phyloP scores from a whole-genome alignment of 73 alveolate genomes.

The Paramecium primaurelia region DNA sequence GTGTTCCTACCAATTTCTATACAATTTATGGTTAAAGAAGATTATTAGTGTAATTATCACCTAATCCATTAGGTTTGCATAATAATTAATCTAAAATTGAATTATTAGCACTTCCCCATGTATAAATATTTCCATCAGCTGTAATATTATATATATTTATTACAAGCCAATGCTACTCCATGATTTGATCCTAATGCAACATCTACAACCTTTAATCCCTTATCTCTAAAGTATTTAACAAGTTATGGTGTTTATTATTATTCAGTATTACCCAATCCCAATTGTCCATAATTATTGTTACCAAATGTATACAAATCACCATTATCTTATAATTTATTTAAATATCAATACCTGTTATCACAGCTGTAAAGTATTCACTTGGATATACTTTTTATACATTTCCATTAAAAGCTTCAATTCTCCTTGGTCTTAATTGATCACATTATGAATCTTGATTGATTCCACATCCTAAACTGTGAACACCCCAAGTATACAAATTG shows the following conservation, averaged over 20 bases:
- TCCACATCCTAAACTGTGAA: slow-evolving; percentile 41
- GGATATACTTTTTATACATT: slow-evolving; percentile 18
- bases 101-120: slow-evolving; percentile 28
- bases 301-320: slow-evolving; percentile 46
- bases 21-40: background rate
- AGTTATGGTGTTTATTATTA: background rate
- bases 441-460: background rate
- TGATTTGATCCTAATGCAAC: slow-evolving; percentile 6
- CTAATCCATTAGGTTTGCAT: background rate
- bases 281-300: background rate
- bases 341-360: background rate
- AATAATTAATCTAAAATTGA: background rate
- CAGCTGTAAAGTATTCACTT: slow-evolving; percentile 12
- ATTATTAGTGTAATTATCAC: background rate
- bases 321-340: background rate
- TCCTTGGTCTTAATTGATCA: slow-evolving; percentile 29
- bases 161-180: slow-evolving; percentile 9
- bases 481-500: slow-evolving; percentile 41
- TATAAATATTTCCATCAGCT: slow-evolving; percentile 46
- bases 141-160: background rate
- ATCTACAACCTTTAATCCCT: slow-evolving; percentile 5
- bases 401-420: slow-evolving; percentile 12
- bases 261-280: slow-evolving; percentile 23
- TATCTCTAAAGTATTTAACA: slow-evolving; percentile 12
- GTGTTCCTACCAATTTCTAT: background rate